phyloP scores from a whole-genome alignment of 2,329 filamentous ascomycete genomes.

The Epicoccum sorghinum region DNA sequence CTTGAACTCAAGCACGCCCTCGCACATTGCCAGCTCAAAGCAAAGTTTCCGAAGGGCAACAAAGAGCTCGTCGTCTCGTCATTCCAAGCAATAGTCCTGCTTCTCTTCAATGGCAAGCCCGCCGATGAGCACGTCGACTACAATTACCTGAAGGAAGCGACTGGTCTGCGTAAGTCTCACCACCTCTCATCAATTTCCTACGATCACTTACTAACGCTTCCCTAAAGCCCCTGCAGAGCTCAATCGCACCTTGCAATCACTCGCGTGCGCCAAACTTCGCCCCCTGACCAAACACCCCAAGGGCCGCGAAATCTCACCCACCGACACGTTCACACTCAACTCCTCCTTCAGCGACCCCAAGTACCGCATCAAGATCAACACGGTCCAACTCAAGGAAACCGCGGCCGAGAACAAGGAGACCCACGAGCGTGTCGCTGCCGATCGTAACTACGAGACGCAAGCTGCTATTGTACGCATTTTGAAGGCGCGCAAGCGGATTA shows the following conservation, averaged over 20 bases:
- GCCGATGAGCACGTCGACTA: constrained; percentile 72
- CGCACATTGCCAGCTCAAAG: constrained; percentile 87
- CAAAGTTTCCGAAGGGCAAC: constrained; percentile 75
- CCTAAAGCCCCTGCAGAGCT: constrained; percentile 72
- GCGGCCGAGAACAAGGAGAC: constrained; percentile 93
- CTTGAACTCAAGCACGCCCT: constrained; percentile 92
- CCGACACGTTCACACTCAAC: constrained; percentile 88
- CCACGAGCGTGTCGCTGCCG: constrained; percentile 85
- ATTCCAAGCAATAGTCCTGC: constrained; percentile 88
- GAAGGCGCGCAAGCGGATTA: constrained; percentile 90
- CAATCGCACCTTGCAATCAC: constrained; percentile 87
- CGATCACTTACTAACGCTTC: constrained; percentile 16
- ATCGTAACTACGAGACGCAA: constrained; percentile 94
- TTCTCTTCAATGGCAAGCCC: constrained; percentile 81
- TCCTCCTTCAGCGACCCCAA: constrained; percentile 77
- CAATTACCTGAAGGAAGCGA: constrained; percentile 73
- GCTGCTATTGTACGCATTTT: constrained; percentile 96
- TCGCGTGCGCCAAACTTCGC: constrained; percentile 87
- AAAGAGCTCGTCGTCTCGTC: constrained; percentile 92
- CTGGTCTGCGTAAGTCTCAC: constrained; percentile 67
- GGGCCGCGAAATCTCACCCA: constrained; percentile 76
- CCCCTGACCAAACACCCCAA: constrained; percentile 86
- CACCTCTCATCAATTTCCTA: not conserved
- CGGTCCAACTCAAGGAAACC: constrained; percentile 96
- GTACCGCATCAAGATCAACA: constrained; percentile 96